Evolutionary conservation across 2,329 filamentous ascomycete species (phyloP), one percentile per base, ranked within the genome.

Genomic region (Aphanoascus verrucosus): DNA sequence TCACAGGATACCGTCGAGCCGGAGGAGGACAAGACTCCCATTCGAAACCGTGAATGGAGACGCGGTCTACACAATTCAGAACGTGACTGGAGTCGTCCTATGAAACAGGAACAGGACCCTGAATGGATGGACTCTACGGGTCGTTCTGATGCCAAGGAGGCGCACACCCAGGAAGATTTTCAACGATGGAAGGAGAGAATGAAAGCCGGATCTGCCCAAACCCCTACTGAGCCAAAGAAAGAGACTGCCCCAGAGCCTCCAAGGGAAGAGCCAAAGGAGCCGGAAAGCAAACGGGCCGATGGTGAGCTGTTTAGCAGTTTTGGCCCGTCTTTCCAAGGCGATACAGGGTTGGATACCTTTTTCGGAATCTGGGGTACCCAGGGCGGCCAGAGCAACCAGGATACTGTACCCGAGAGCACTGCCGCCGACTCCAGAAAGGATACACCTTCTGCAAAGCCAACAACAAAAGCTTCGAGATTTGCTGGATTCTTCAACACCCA

Each of bases 171-270:
- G 63, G 89, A 94, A 64, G 90, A 96, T 60, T 94, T 96, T 68
- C 85, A 94, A 71, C 87, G 87, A 60, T 96, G 91, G 82, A 95
- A 95, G 77, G 88, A 94, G 62, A 79, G 78, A 58, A 94, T 94
- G 88, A 91, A 86, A 68, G 83, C 82, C 38, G 78, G 80, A 57
- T 80, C 68, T 49, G 58, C 63, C n/a, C 59, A 61, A 28, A 58
- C 59, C 42, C 53, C 63, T 37, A 58, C 67, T 3, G 68, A 68
- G 48, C 70, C 76, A 55, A 75, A 75, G 61, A 75, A 70, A 57
- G 71, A 74, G 45, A 40, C 57, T 42, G 28, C 38, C n/a, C 37
- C 42, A 20, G 57, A 58, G 20, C 67, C 56, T 56, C 59, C 60
- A 37, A 66, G 65, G 46, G 12, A 71, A 46, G 65, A 75, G 59